Percentiles rank a stretch among this genome's conserved stretches.
These are phyloP conservation scores for Mycotypha africana DNA, from an alignment of 371 early-diverging fungal genomes.

Conservation along the genomic window DNA sequence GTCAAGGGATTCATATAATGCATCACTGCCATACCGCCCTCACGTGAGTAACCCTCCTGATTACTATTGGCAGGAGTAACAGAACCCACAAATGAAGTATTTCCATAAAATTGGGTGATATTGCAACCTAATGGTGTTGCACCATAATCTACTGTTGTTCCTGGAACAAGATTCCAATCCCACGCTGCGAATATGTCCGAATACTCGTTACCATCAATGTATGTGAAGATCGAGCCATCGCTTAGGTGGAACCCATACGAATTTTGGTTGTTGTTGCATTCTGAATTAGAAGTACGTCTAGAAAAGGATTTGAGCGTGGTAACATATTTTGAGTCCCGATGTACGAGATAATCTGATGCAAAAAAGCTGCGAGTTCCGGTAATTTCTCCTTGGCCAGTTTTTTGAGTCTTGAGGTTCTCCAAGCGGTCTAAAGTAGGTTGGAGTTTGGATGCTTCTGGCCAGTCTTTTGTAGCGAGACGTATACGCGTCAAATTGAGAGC, in stretches of 20 bases:
- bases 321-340: constrained; percentile 14
- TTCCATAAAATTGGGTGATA: constrained; percentile 15
- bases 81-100: constrained; percentile 22
- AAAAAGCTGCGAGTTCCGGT: constrained; percentile 14
- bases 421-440: not conserved
- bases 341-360: constrained; percentile 13
- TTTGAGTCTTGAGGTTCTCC: not conserved
- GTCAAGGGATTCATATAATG: constrained; percentile 23
- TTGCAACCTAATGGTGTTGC: constrained; percentile 18
- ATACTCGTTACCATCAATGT: constrained; percentile 23
- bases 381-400: constrained; percentile 7
- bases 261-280: constrained; percentile 27
- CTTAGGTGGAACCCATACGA: constrained; percentile 26
- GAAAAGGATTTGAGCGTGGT: constrained; percentile 27
- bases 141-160: constrained; percentile 25
- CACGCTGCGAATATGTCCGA: constrained; percentile 21
- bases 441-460: constrained; percentile 8
- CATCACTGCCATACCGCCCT: constrained; percentile 25
- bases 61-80: constrained; percentile 4
- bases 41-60: not conserved
- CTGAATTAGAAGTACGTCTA: constrained; percentile 19
- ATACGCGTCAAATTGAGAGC: constrained; percentile 11
- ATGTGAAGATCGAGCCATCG: constrained; percentile 24
- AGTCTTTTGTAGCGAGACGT: constrained; percentile 5
- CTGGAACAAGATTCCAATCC: constrained; percentile 31